phyloP scores from a whole-genome alignment of 208 protist species.

The Wallacemonas sp. region DNA sequence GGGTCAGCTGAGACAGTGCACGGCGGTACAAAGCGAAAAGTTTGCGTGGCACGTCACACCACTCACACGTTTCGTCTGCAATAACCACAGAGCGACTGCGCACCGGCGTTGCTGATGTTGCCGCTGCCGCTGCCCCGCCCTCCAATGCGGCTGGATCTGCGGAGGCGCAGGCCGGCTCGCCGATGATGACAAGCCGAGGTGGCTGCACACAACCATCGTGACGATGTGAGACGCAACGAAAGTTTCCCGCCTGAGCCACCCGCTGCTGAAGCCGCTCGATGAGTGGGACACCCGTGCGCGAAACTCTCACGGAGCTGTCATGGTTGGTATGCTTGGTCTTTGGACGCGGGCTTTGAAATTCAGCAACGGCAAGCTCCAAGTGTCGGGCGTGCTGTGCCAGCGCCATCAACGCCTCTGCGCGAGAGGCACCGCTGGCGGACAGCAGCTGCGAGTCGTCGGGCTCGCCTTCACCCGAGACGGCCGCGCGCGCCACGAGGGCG shows the following conservation, averaged over 20 bases:
- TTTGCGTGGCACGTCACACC: background rate
- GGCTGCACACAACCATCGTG: background rate
- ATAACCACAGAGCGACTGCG: too few relatives aligned
- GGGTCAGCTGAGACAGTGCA: background rate
- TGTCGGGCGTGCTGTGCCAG: background rate
- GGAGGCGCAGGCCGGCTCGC: too few relatives aligned
- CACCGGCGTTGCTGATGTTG: too few relatives aligned
- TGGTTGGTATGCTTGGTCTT: too few relatives aligned
- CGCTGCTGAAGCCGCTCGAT: background rate
- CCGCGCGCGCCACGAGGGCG: background rate
- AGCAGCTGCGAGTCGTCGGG: slow-evolving; percentile 5
- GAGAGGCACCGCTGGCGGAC: background rate
- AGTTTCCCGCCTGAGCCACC: background rate
- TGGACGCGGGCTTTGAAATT: background rate
- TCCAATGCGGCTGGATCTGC: too few relatives aligned
- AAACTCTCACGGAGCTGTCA: too few relatives aligned
- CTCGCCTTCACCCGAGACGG: background rate
- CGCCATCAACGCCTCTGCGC: slow-evolving; percentile 7
- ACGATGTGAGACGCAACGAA: background rate
- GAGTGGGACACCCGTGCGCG: background rate
- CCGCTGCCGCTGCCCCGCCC: too few relatives aligned
- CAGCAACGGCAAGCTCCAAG: background rate
- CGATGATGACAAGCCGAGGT: background rate
- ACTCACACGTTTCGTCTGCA: background rate
- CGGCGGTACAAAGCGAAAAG: background rate